These are phyloP conservation scores for Lunasporangiospora selenospora DNA, from an alignment of 192 early-diverging fungal species.

Conservation along the genomic window DNA sequence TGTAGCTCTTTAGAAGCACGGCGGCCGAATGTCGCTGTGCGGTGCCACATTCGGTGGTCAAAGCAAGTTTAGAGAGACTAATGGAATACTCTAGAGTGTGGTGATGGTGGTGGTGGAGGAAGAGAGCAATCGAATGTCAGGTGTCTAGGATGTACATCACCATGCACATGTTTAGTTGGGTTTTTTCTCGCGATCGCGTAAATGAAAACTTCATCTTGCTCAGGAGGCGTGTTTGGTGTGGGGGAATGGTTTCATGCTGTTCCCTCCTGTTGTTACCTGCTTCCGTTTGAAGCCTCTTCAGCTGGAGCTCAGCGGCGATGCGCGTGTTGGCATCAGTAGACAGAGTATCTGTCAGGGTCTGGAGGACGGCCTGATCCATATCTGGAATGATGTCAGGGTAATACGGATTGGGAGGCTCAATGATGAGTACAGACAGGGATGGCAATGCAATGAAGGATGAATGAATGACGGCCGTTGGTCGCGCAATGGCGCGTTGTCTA, in stretches of 20 bases:
- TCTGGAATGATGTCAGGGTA: not conserved
- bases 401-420: not conserved
- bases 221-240: no score
- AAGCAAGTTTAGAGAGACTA: constrained; percentile 65
- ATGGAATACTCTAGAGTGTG: constrained; percentile 62
- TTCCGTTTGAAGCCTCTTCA: constrained; percentile 67
- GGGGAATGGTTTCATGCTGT: no score
- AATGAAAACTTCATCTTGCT: no score
- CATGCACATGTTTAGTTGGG: no score
- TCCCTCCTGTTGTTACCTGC: constrained; percentile 52
- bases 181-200: no score
- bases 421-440: not conserved
- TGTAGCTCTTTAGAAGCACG: constrained; percentile 72
- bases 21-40: constrained; percentile 73
- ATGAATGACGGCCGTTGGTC: not conserved
- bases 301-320: constrained; percentile 65
- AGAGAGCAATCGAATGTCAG: not conserved
- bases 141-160: not conserved
- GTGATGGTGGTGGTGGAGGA: not conserved
- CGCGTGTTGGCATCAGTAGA: constrained; percentile 66
- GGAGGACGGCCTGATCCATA: constrained; percentile 78
- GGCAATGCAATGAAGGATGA: not conserved
- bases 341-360: constrained; percentile 69
- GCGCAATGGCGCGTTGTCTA: no score
- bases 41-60: constrained; percentile 61